A percentile compares a stretch with the other conserved stretches of the same genome.
These are phyloP conservation scores for Anastatica hierochuntica DNA, from an alignment of 345 rosid species.

Conservation along the genomic window DNA sequence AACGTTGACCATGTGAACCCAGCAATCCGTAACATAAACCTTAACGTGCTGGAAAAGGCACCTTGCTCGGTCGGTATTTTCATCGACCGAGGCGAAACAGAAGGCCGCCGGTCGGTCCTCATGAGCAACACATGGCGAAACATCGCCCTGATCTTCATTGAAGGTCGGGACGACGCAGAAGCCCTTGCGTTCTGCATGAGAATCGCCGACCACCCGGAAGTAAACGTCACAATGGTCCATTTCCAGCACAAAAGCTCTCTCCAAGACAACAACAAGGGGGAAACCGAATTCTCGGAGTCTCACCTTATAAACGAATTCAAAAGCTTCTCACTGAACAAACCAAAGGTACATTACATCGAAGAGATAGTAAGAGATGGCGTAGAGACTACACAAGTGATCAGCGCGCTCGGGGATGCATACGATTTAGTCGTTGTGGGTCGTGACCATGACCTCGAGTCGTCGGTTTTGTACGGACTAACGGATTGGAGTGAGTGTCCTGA, in stretches of 20 bases:
- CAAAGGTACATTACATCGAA: conserved; percentile 14
- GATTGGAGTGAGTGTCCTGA: conserved; percentile 34
- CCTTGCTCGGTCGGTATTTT: conserved; percentile 41
- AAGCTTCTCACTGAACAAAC: conserved; percentile 5
- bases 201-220: conserved; percentile 24
- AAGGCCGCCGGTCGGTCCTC: neutral
- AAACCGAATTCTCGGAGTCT: neutral
- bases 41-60: conserved; percentile 41
- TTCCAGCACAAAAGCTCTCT: conserved; percentile 17
- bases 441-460: conserved; percentile 26
- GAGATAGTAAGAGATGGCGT: conserved; percentile 30
- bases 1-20: conserved; percentile 18
- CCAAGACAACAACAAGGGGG: neutral
- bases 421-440: conserved; percentile 50
- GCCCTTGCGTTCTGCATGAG: conserved; percentile 24
- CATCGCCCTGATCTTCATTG: conserved; percentile 32
- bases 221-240: conserved; percentile 20
- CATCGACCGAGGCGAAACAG: conserved; percentile 30
- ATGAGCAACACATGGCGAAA: conserved; percentile 9
- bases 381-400: conserved; percentile 28
- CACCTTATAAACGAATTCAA: conserved; percentile 22
- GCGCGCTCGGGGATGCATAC: conserved; percentile 21
- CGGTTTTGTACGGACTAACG: conserved; percentile 18
- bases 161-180: conserved; percentile 25
- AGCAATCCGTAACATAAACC: conserved; percentile 28